Base-by-base conservation (phyloP, 306 rosid species). In the Trifolium fragiferum region DNA sequence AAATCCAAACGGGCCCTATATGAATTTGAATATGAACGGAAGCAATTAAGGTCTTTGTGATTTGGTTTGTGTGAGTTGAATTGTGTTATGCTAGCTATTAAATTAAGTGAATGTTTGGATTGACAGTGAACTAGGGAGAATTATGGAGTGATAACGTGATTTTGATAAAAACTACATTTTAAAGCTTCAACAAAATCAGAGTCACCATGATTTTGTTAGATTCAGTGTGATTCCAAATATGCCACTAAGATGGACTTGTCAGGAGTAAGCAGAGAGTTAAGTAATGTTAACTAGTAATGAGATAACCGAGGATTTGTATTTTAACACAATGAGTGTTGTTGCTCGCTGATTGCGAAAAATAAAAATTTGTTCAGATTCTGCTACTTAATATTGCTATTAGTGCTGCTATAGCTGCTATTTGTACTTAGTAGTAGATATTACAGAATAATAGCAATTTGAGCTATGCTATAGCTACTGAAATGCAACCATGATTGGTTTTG, bases 51-150 rank as follows among this genome's bases (percentile, higher is more conserved):
- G 15, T 63, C 16, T 10, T 16, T 63, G 38, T 72, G 53, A 16
- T 40, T 38, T 72, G 66, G 6, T 66, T 60, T 54, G 43, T 21
- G 76, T 16, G 11, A 62, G 25, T 62, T 62, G 47, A 62, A n/a
- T 62, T 30, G n/a, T 30, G 40, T 60, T 60, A 60, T 30, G 20
- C 1, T 30, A 53, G 0, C 30, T 49, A 2, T 49, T 47, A 47
- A 47, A 49, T n/a, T 49, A 49, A n/a, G 54, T 44, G 50, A 4
- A 54, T 50, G 57, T 18, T 53, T 53, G 59, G 27, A 19, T 53
- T 53, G 27, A 1, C 27, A 25, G 23, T 51, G 25, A 51, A 25
- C 5, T 51, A 18, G 58, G 9, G 3, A 8, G 4, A 51, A 51
- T 18, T 8, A 18, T 51, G 58, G 21, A 51, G 58, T 51, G 10